phyloP scores from a whole-genome alignment of 768 basidiomycete genomes.

The Mycena metata region DNA sequence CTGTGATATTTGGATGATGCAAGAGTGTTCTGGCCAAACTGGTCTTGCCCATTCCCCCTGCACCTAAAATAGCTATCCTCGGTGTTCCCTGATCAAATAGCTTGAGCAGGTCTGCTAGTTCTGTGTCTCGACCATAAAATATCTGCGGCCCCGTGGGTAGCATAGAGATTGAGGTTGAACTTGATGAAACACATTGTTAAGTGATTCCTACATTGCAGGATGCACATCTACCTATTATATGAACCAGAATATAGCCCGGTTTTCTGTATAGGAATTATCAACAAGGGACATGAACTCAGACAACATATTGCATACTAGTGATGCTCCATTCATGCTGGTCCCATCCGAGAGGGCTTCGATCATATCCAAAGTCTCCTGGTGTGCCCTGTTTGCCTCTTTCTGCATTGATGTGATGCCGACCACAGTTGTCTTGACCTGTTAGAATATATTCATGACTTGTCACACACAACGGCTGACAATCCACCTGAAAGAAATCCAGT shows the following conservation, averaged over 20 bases:
- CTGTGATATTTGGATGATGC: neutral
- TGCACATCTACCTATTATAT: too few relatives aligned
- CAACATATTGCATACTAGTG: too few relatives aligned
- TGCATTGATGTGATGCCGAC: neutral
- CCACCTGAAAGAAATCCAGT: neutral
- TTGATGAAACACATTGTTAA: neutral
- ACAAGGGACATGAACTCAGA: too few relatives aligned
- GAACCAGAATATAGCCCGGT: neutral
- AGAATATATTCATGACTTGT: neutral
- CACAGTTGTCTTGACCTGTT: neutral
- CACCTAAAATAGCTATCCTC: neutral
- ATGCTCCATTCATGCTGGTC: too few relatives aligned
- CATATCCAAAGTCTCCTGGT: too few relatives aligned
- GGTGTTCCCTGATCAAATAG: neutral
- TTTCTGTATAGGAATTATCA: too few relatives aligned
- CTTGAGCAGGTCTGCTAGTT: neutral
- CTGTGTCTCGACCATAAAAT: neutral
- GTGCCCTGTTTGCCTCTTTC: too few relatives aligned
- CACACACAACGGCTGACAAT: neutral
- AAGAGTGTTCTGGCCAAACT: neutral
- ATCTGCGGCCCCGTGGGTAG: neutral
- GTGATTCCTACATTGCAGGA: neutral
- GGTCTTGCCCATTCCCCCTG: neutral
- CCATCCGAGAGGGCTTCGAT: too few relatives aligned
- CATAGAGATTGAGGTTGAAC: conserved; percentile 1